phyloP scores from a whole-genome alignment of 192 early-diverging fungal species.

The Coemansia sp. region DNA sequence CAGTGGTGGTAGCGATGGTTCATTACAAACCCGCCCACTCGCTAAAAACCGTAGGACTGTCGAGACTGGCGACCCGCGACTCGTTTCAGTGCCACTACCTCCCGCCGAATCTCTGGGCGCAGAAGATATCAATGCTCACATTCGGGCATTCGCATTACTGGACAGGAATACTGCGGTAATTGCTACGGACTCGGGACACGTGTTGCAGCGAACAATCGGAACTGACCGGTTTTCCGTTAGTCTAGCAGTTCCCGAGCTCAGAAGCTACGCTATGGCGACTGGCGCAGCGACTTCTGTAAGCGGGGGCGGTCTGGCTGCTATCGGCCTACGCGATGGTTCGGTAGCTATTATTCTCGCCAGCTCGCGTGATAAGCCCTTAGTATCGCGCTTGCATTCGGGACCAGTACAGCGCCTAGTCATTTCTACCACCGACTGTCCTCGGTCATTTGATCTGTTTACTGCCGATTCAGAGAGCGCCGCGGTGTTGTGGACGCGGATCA shows the following conservation, averaged over 20 bases:
- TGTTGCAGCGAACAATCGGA: constrained; percentile 8
- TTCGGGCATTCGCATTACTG: constrained; percentile 54
- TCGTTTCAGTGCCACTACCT: constrained; percentile 23
- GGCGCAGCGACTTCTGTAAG: background rate
- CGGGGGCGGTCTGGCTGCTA: constrained; percentile 13
- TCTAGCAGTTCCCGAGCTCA: background rate
- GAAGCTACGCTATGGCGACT: constrained; percentile 21
- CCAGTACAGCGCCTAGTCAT: constrained; percentile 1
- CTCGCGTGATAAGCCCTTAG: background rate
- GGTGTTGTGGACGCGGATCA: constrained; percentile 10
- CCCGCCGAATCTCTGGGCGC: constrained; percentile 28
- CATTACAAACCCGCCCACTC: constrained; percentile 37
- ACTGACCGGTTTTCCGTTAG: background rate
- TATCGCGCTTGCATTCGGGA: background rate
- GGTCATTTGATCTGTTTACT: constrained; percentile 1
- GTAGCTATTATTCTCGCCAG: constrained; percentile 5
- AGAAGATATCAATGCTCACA: background rate
- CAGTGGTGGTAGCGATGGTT: constrained; percentile 81
- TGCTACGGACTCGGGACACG: constrained; percentile 52
- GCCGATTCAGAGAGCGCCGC: background rate
- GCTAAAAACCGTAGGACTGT: background rate
- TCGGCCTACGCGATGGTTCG: constrained; percentile 40
- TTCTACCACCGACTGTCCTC: background rate
- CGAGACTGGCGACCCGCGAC: constrained; percentile 59
- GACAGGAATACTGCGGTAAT: constrained; percentile 23